Evolutionary conservation across 1,284 basidiomycete genomes (phyloP).

Genomic region (Apiotrichum gamsii): DNA sequence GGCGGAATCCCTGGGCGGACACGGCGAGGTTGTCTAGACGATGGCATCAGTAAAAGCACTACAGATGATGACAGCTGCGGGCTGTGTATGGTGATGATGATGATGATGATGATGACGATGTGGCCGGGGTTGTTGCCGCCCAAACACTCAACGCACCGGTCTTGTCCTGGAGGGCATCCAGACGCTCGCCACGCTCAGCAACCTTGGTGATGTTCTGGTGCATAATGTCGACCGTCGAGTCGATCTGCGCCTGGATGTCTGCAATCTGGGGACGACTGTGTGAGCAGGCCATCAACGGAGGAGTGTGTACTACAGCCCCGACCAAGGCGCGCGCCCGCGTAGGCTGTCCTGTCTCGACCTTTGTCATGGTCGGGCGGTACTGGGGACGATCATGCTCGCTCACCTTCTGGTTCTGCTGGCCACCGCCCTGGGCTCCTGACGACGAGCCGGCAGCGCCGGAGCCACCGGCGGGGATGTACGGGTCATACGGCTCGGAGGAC

Average conservation of each 20-base stretch:
- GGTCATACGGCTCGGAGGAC: conserved; percentile 79
- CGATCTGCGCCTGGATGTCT: conserved; percentile 87
- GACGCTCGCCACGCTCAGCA: conserved; percentile 86
- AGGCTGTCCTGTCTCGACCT: too few species aligned
- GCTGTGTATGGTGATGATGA: too few species aligned
- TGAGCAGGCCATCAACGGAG: too few species aligned
- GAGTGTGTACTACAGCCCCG: too few species aligned
- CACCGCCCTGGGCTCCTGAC: conserved; percentile 12
- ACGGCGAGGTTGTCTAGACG: conserved; percentile 84
- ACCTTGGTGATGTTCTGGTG: conserved; percentile 88
- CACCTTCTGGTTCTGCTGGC: conserved; percentile 57
- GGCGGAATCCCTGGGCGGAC: conserved; percentile 97
- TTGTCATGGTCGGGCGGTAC: too few species aligned
- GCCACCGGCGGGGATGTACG: conserved; percentile 76
- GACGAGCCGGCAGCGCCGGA: conserved; percentile 43
- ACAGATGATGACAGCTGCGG: too few species aligned
- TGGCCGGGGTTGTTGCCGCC: too few species aligned
- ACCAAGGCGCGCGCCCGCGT: too few species aligned
- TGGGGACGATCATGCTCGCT: too few species aligned
- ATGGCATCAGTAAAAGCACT: neutral
- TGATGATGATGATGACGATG: too few species aligned
- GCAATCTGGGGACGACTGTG: conserved; percentile 66
- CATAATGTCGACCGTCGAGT: conserved; percentile 94
- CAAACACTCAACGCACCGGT: conserved; percentile 63
- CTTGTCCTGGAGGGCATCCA: conserved; percentile 95